phyloP scores from a whole-genome alignment of 208 protist genomes.

The Crithidia mellificae region DNA sequence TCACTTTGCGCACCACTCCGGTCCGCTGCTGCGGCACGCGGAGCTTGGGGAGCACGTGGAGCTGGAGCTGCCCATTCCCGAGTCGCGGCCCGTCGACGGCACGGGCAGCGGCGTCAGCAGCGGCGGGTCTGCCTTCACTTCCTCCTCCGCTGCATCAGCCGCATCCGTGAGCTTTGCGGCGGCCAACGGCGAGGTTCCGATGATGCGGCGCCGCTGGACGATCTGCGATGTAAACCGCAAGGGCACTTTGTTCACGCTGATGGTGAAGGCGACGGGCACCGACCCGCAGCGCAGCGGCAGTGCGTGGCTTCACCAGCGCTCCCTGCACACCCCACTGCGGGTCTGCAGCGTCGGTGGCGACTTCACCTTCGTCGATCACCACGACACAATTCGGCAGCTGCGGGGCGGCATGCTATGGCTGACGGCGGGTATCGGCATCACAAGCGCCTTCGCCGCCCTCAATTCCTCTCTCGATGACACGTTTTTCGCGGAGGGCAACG shows the following conservation, averaged over 20 bases:
- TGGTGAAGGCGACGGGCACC: slow-evolving; percentile 50
- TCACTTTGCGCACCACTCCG: slow-evolving; percentile 39
- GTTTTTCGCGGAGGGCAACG: slow-evolving; percentile 28
- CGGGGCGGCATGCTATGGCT: slow-evolving; percentile 69
- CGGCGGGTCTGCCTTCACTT: too few species aligned
- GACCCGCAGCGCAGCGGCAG: slow-evolving; percentile 45
- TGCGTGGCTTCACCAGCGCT: slow-evolving; percentile 62
- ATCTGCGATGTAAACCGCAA: slow-evolving; percentile 50
- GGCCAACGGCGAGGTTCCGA: slow-evolving; percentile 4
- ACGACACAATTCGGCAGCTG: slow-evolving; percentile 40
- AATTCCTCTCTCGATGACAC: slow-evolving; percentile 38
- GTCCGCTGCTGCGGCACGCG: slow-evolving; percentile 32
- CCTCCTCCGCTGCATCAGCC: too few species aligned
- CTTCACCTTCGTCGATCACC: slow-evolving; percentile 71
- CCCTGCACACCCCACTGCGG: slow-evolving; percentile 52
- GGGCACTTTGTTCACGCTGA: slow-evolving; percentile 56
- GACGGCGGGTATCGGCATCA: slow-evolving; percentile 78
- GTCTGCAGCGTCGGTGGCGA: slow-evolving; percentile 52
- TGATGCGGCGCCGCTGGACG: slow-evolving; percentile 67
- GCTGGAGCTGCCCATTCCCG: slow-evolving; percentile 56
- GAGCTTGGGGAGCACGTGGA: slow-evolving; percentile 71
- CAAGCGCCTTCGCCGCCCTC: slow-evolving; percentile 60
- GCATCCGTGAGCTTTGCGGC: slow-evolving; percentile 31
- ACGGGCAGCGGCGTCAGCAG: too few species aligned
- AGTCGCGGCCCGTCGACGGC: not conserved